Evolutionary conservation across 1,139 yeast species (phyloP).

Genomic region (Saccharomyces uvarum): DNA sequence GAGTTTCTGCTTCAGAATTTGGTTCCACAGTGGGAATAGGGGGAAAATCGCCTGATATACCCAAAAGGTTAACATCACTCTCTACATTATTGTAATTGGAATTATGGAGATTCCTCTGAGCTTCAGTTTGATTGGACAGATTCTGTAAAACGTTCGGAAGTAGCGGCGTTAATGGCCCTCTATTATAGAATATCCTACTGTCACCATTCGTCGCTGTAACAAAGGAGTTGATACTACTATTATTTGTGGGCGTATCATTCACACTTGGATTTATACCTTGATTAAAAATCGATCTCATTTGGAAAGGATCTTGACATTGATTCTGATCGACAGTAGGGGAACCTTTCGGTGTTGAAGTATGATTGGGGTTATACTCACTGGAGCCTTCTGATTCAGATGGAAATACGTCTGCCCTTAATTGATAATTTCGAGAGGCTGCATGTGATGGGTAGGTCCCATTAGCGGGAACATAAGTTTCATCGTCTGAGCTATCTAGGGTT

Average conservation of each 20-base stretch:
- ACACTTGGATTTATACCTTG: neutral
- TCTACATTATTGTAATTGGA: neutral
- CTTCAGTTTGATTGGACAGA: neutral
- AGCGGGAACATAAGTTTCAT: constrained; percentile 4
- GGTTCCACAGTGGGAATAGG: neutral
- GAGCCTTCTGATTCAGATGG: neutral
- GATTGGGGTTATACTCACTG: neutral
- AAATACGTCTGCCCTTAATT: neutral
- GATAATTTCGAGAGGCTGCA: neutral
- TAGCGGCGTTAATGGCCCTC: neutral
- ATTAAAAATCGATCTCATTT: neutral
- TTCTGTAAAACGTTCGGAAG: neutral
- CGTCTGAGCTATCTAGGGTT: constrained; percentile 23
- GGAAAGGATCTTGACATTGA: neutral
- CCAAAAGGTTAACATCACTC: neutral
- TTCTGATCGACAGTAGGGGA: neutral
- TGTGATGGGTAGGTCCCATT: neutral
- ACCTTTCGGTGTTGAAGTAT: neutral
- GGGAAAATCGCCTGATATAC: neutral
- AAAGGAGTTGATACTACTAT: neutral
- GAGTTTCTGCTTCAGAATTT: neutral
- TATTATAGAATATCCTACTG: neutral
- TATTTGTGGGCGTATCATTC: neutral
- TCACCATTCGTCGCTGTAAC: neutral
- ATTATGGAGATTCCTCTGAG: neutral